Conservation (phyloP, 225 moss, liverwort and hornwort genomes). For the Climacium dendroides region DNA sequence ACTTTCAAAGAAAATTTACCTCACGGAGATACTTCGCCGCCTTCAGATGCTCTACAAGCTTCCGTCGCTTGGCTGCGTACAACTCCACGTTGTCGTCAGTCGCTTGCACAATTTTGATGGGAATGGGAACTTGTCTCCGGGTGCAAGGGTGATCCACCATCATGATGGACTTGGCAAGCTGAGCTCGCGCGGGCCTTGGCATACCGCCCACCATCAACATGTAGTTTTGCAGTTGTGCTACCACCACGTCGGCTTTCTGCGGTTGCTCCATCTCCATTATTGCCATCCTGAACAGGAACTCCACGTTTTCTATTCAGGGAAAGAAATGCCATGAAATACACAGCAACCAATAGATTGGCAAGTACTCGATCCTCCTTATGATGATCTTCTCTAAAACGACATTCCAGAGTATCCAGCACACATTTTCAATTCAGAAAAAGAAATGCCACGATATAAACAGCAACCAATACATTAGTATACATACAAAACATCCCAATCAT, state of each 20-base stretch:
- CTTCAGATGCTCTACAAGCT: conserved; percentile 7
- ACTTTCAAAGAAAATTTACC: not conserved
- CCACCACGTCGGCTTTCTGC: conserved; percentile 24
- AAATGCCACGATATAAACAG: not conserved
- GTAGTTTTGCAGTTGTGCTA: conserved; percentile 38
- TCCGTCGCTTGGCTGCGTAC: not conserved
- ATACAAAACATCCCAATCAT: not conserved
- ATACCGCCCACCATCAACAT: conserved; percentile 75
- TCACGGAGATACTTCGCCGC: conserved; percentile 26
- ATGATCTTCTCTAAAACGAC: not conserved
- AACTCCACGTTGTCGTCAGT: not conserved
- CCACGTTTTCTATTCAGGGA: not conserved
- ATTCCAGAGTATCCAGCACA: not conserved
- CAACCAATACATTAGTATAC: not conserved
- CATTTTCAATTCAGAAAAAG: not conserved
- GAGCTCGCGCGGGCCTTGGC: conserved; percentile 62
- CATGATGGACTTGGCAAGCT: conserved; percentile 20
- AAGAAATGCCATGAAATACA: not conserved
- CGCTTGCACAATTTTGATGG: conserved; percentile 4
- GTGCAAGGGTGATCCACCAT: conserved; percentile 68
- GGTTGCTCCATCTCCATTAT: conserved; percentile 44
- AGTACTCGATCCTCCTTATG: not conserved
- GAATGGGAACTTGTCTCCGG: not conserved
- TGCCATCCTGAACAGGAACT: conserved; percentile 13
- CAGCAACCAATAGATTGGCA: not conserved